Conservation (phyloP, 2,329 filamentous ascomycete species). For the Diatrype stigma region DNA sequence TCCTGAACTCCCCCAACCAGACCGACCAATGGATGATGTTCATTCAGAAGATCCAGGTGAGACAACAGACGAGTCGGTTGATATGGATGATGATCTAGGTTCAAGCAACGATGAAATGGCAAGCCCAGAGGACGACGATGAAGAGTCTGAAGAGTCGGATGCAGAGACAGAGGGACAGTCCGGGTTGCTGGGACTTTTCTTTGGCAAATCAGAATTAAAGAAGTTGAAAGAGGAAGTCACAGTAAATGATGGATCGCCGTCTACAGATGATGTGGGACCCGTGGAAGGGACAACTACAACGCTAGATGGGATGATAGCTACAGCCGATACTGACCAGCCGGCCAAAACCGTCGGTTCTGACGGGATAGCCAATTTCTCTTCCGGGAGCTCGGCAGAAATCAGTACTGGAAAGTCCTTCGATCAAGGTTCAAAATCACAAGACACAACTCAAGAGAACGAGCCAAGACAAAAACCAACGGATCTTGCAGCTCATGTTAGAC, state of each 20-base stretch:
- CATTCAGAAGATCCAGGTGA: constrained; percentile 37
- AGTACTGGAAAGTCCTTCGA: neutral
- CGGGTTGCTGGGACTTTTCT: constrained; percentile 54
- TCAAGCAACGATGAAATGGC: constrained; percentile 49
- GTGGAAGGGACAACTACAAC: constrained; percentile 18
- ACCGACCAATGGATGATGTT: constrained; percentile 11
- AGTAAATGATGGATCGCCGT: constrained; percentile 13
- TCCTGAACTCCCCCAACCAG: constrained; percentile 39
- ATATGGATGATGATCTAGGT: constrained; percentile 65
- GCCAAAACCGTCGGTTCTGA: neutral
- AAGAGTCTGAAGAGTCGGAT: constrained; percentile 42
- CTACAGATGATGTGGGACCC: constrained; percentile 31
- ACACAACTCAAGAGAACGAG: neutral
- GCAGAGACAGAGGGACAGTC: constrained; percentile 36
- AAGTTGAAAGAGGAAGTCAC: constrained; percentile 42
- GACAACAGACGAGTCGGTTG: constrained; percentile 60
- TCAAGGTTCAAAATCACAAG: neutral
- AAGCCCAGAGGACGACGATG: constrained; percentile 39
- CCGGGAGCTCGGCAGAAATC: neutral
- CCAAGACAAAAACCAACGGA: neutral
- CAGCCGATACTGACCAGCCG: neutral
- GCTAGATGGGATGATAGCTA: constrained; percentile 1
- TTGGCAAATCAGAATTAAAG: constrained; percentile 54
- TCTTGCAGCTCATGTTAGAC: neutral
- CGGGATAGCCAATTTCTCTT: neutral